Base-by-base conservation (phyloP, 805 yeast genomes). In the Myxozyma udenii region DNA sequence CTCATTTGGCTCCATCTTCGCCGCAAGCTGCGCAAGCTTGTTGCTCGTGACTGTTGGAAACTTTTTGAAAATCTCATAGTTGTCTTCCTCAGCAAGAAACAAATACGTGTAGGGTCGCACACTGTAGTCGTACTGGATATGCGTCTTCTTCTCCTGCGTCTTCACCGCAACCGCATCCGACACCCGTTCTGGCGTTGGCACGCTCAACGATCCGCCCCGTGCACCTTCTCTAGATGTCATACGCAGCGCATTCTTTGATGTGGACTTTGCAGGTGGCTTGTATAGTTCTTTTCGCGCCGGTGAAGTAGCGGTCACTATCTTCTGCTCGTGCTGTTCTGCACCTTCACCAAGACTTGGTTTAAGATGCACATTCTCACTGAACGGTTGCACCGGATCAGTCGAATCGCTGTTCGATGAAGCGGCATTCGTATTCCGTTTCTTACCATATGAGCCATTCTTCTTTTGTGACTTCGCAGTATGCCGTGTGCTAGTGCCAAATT, bases 21-120 rank as follows among this genome's bases (percentile, higher is more conserved):
- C 25, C 16, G 58, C 35, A 32, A 54, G 21, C 23, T 23, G 66
- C 3, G 70, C 59, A 12, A 78, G 65, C 48, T 64, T 64, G 23
- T 64, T 64, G 35, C 71, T 65, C 24, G 65, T 72, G 4, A 77
- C 70, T 33, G 71, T 50, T 12, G 83, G 81, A 49, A 70, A 74
- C 46, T 71, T 64, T 25, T 71, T 68, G 58, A 78, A 79, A 39
- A 62, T 60, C 24, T 64, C 68, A 51, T 66, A 66, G 44, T 69
- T 67, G 4, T 66, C 66, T 19, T 66, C 71, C 14, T 61, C 61
- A 4, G 57, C 51, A 16, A 61, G 49, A 36, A 51, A 61, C 6
- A 61, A 41, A 39, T 55, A 61, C 3, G 64, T 53, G 12, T 49
- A 46, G 16, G 64, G 64, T 30, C 64, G 37, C 7, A 61, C 62